A percentile compares a stretch with the other conserved stretches of the same genome.
These are phyloP conservation scores for Thermothielavioides terrestris DNA, from an alignment of 495 filamentous ascomycete genomes.

Conservation along the genomic window DNA sequence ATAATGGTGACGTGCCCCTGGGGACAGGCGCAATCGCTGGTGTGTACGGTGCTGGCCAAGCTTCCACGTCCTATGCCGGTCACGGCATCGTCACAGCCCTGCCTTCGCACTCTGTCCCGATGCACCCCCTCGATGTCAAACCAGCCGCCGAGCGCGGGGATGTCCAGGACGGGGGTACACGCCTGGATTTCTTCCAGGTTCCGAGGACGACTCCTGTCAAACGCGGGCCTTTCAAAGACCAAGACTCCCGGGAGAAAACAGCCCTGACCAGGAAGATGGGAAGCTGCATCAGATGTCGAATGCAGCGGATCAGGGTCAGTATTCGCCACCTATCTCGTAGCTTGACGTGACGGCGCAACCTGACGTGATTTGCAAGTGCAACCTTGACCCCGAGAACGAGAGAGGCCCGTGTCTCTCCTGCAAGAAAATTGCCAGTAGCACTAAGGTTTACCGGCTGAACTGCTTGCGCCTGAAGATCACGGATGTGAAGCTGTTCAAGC, in stretches of 20 bases:
- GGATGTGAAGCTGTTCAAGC: conserved; percentile 43
- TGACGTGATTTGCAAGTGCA: conserved; percentile 33
- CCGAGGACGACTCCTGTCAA: conserved; percentile 26
- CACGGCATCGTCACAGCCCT: not conserved
- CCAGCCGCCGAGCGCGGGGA: not conserved
- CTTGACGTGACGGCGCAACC: not conserved
- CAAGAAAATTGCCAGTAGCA: conserved; percentile 30
- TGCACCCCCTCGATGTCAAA: conserved; percentile 8
- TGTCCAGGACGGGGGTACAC: not conserved
- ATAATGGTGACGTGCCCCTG: conserved; percentile 1
- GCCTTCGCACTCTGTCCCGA: conserved; percentile 5
- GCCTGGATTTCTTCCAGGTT: conserved; percentile 12
- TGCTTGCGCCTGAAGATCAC: conserved; percentile 46
- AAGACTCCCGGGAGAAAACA: conserved; percentile 36
- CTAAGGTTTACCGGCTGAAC: conserved; percentile 37
- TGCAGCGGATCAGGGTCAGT: conserved; percentile 48
- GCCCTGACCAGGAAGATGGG: conserved; percentile 44
- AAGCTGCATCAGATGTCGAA: conserved; percentile 44
- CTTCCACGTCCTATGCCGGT: conserved; percentile 11
- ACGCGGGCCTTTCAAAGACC: conserved; percentile 42
- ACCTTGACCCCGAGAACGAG: conserved; percentile 34
- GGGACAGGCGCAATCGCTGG: conserved; percentile 3
- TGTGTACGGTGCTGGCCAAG: conserved; percentile 1
- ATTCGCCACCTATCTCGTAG: not conserved
- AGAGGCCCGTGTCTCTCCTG: conserved; percentile 41